Evolutionary conservation across 208 protist genomes (phyloP), one percentile per base, ranked within the genome.

Genomic region (Zelonia costaricensis): DNA sequence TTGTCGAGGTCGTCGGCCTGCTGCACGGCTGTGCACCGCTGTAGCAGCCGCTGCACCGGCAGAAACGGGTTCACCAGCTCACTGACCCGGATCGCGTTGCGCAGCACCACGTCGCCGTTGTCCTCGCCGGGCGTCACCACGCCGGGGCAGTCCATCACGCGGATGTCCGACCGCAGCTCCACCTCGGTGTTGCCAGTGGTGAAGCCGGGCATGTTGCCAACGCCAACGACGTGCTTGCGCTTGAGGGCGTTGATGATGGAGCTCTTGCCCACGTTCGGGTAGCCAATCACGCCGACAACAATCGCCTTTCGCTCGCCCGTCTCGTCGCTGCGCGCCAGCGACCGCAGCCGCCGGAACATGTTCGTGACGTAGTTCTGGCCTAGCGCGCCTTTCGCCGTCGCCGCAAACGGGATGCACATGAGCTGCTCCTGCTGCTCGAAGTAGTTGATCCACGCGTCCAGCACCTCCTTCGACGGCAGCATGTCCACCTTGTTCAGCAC

Each of bases 401-500:
- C 84, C n/a, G 84, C 71, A 49, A 97, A 97, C 4, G 89, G 87
- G 23, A 97, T 83, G 67, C 86, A 92, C 33, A 78, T 63, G 52
- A 95, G 48, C 23, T 86, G 67, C 68, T 97, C 87, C 16, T 86
- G 78, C 30, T 74, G 31, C 67, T 94, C 84, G 67, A 95, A 96
- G 67, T 93, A 90, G 33, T 92, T 42, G 5, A 95, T 71, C 91
- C 92, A 97, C 25, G 69, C 75, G 51, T 94, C 68, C 40, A 93
- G 69, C 55, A 95, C 80, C 91, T 98, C 86, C 38, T 93, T 88
- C 2, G 86, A 87, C 23, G 97, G 98, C 25, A 99, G 82, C 12
- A 99, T 75, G 82, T 99, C 97, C 25, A 98, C 94, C 80, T 99
- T 99, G 72, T 99, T 99, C 9, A 99, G 81, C 30, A 99, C 85